Base-by-base conservation (phyloP, 306 rosid genomes). In the Boehmeria nivea region DNA sequence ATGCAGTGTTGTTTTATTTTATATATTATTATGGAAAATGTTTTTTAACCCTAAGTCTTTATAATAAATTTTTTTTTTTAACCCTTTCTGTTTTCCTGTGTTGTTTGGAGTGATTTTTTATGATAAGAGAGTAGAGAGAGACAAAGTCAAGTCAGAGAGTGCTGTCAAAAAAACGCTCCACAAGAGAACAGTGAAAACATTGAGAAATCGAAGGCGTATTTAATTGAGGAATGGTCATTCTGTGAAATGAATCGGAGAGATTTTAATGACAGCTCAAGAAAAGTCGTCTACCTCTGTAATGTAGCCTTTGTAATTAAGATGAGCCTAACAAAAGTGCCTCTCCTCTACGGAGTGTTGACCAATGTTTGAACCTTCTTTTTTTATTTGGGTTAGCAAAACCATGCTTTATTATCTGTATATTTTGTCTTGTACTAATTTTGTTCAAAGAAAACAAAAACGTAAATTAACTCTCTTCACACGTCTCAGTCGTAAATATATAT, bases 181-280 rank as follows among this genome's bases (percentile, higher is more conserved):
- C 46, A 60, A 24, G 57, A 31, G 61, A 60, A 28, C 68, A 37
- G 74, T 61, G 52, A 61, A 22, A 22, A 37, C 8, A 38, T 20
- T 21, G 13, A 27, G 23, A 43, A 60, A 38, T 22, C 3, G 12
- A 38, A 8, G 16, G 55, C 15, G 54, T 49, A 60, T 36, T n/a
- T 18, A 14, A 60, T 60, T 24, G 20, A 46, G 65, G 64, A 57
- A 54, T 61, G 74, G 63, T 26, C 52, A 16, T 42, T 61, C 52
- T 54, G 60, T 39, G 51, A 43, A 59, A 8, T 51, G 21, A 43
- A 38, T 33, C 11, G 38, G n/a, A n/a, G n/a, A 33, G 38, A 11
- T 11, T 40, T 64, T 57, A 57, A 57, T 57, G 51, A 27, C 53
- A 43, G 18, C 64, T 44, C 64, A 12, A 59, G 40, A 18, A 36